Base-by-base conservation (phyloP, 2,329 filamentous ascomycete species). In the Pochonia chlamydosporia region DNA sequence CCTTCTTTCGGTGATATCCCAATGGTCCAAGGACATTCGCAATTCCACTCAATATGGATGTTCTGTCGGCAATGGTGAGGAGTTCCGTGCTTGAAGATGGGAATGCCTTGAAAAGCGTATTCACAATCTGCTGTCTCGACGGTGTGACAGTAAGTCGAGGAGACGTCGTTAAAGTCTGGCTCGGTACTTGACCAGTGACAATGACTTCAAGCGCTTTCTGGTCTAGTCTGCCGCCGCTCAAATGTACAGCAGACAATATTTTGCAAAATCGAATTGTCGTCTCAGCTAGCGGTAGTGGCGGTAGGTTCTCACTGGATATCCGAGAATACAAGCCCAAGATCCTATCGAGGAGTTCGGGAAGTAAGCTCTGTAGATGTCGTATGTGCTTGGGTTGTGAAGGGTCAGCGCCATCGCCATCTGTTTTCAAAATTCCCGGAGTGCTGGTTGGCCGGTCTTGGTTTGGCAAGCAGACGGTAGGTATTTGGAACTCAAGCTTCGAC, bases 1-100 rank as follows among this genome's bases (percentile, higher is more conserved):
- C 90, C 65, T 95, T 95, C 68, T 96, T 97, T 48, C 93, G 80
- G 49, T 90, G 82, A 50, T 92, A 79, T 1, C 88, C 89, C 7
- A 99, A 68, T 5, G 81, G 75, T 0, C 89, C 86, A 9, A 96
- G 72, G n/a, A 95, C 82, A n/a, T 87, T 83, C 7, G 89, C 85
- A 54, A 97, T 89, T 11, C 90, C 92, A 54, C 89, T 85, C 14
- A 96, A 73, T 30, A 96, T 84, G 9, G 86, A 81, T 10, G 88
- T 82, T 20, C 87, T 78, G 64, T 96, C 91, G 9, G 83, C 81
- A 4, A 85, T 80, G 3, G 84, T 85, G 44, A 95, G 70, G 24
- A 80, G 62, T 53, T 87, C 85, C 0, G 83, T 76, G 6, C 79
- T 74, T 4, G 79, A 78, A 4, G 80, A 78, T 9, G 87, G 89